Base-by-base conservation (phyloP, 371 early-diverging fungal species). In the Mycotypha africana region DNA sequence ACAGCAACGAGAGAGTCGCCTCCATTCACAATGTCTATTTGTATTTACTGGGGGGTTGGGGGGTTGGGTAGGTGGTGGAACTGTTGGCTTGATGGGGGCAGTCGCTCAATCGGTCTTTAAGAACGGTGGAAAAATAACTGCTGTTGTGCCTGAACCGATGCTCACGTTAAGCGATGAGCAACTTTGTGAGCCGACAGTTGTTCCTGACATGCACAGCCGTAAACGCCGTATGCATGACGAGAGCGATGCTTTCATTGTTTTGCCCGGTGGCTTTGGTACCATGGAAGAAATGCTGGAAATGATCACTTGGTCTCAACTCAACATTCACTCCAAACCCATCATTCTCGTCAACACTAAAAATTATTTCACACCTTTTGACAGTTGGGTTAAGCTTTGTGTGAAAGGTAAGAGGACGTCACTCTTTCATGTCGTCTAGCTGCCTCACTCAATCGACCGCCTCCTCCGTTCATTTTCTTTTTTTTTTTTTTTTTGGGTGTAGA, bases 261-360 rank as follows among this genome's bases (percentile, higher is more conserved):
- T 94, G 15, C 95, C 95, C 0, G 95, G 95, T 26, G 95, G 95
- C 1, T 82, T 51, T 36, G 91, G 91, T 23, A 91, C 92, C 0
- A 68, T 90, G 64, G 94, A 93, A 60, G 94, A 92, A 54, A 69
- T 91, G 49, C 59, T 91, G 8, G 93, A 92, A 62, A 80, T 88
- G 51, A 79, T 82, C 22, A 89, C 90, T 3, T 91, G 92, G 94
- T 85, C 88, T 10, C 79, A 85, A 43, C 53, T 90, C 8, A 72
- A 76, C 36, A 86, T 90, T 45, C 88, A 88, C 46, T 55, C 65
- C 22, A 91, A 88, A 54, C 91, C 88, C 9, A 78, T 94, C 17
- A 55, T 86, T 35, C 59, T 90, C 15, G 51, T 94, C 17, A 88
- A 94, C 63, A 81, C 76, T 42, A 72, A 78, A 39, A 82, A 79